Conservation (phyloP, 225 moss, liverwort and hornwort species). For the Straminergon stramineum region DNA sequence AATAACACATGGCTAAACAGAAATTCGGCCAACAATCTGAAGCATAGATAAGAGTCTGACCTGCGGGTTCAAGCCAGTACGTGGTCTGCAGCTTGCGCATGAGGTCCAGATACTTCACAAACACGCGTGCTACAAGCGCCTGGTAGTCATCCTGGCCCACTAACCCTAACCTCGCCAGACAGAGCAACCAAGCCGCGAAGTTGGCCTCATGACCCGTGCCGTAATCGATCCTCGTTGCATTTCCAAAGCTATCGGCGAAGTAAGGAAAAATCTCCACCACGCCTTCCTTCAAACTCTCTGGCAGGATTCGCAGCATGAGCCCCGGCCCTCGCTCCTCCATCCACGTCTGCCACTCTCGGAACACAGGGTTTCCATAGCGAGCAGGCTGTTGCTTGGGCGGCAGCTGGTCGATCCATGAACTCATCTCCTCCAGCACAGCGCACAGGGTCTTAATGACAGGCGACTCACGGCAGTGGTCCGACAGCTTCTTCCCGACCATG, state of each 20-base stretch:
- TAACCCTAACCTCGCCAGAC: constrained; percentile 73
- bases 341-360: constrained; percentile 79
- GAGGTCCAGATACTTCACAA: constrained; percentile 76
- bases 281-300: constrained; percentile 51
- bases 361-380: constrained; percentile 82
- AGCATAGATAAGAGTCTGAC: constrained; percentile 8
- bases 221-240: constrained; percentile 87
- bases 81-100: constrained; percentile 96
- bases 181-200: constrained; percentile 87
- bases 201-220: constrained; percentile 96
- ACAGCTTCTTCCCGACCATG: constrained; percentile 71
- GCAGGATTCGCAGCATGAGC: constrained; percentile 54
- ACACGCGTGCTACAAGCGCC: constrained; percentile 66
- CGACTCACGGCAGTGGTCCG: constrained; percentile 73
- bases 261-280: constrained; percentile 75
- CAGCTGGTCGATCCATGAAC: constrained; percentile 71
- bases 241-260: constrained; percentile 94
- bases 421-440: constrained; percentile 52
- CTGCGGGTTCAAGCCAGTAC: constrained; percentile 98
- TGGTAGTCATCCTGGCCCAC: constrained; percentile 78
- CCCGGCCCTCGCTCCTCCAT: constrained; percentile 64
- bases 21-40: background rate
- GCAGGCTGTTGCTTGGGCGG: constrained; percentile 93
- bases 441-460: constrained; percentile 37
- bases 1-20: background rate